These are phyloP conservation scores for Cryptococcus amylolentus DNA, from an alignment of 1,284 basidiomycete genomes.

Conservation along the genomic window DNA sequence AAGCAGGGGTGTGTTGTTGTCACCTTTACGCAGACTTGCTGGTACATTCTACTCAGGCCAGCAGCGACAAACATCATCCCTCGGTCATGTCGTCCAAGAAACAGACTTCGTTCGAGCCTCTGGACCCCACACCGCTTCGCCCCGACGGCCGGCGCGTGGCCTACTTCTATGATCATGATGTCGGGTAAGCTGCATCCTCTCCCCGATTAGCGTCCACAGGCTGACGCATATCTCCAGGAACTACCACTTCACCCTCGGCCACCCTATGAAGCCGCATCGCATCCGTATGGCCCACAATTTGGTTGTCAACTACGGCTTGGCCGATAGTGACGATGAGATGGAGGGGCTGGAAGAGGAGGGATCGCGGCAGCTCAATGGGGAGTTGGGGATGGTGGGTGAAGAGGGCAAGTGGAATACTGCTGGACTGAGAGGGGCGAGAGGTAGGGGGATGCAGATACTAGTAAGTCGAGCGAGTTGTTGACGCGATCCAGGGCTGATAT, in stretches of 20 bases:
- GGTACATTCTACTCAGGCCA: too few species aligned
- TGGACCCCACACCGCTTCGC: constrained; percentile 5
- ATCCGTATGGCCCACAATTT: constrained; percentile 90
- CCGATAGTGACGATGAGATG: constrained; percentile 30
- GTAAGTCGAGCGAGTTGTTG: constrained; percentile 53
- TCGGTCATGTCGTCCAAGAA: too few species aligned
- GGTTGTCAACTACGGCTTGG: constrained; percentile 80
- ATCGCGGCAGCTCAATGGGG: constrained; percentile 21
- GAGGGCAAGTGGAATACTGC: constrained; percentile 26
- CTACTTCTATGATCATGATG: constrained; percentile 36
- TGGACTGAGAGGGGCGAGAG: constrained; percentile 25
- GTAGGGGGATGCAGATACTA: constrained; percentile 74
- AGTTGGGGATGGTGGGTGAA: constrained; percentile 11
- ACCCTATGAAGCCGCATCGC: constrained; percentile 92
- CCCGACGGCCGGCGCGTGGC: constrained; percentile 20
- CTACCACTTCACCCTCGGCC: constrained; percentile 74
- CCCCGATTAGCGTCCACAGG: too few species aligned
- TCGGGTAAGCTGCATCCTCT: constrained; percentile 12
- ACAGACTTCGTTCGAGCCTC: neutral
- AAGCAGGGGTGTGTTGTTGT: too few species aligned
- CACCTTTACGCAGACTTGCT: too few species aligned
- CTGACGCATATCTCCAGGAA: constrained; percentile 18
- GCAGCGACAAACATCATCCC: too few species aligned
- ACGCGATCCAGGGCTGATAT: neutral
- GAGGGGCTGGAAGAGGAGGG: constrained; percentile 21